These are phyloP conservation scores for Condylostoma magnum DNA, from an alignment of 169 alveolate genomes.

Conservation along the genomic window DNA sequence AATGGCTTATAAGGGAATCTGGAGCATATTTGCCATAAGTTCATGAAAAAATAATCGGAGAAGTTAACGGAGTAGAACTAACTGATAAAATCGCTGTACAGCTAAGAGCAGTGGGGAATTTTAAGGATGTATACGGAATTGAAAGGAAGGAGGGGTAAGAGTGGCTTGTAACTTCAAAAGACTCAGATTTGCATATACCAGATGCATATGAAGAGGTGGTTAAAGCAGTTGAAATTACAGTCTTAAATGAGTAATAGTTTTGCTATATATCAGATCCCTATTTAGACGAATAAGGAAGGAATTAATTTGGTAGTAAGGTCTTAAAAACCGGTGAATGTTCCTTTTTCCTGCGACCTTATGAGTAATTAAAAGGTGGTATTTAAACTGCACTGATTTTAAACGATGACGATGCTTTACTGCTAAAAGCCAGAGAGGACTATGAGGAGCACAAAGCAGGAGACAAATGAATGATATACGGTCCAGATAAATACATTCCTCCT, in stretches of 20 bases:
- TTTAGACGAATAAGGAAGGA: background rate
- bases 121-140: slow-evolving; percentile 41
- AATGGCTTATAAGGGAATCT: slow-evolving; percentile 46
- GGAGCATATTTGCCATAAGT: slow-evolving; percentile 48
- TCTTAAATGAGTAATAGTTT: slow-evolving; percentile 37
- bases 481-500: slow-evolving; percentile 51
- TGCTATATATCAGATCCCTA: slow-evolving; percentile 46
- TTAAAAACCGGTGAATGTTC: slow-evolving; percentile 44
- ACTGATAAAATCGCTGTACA: slow-evolving; percentile 45
- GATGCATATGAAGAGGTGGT: slow-evolving; percentile 47
- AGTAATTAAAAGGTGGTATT: slow-evolving; percentile 32
- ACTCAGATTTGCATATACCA: slow-evolving; percentile 38
- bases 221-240: slow-evolving; percentile 15
- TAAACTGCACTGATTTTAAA: slow-evolving; percentile 15
- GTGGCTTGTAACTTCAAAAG: slow-evolving; percentile 43
- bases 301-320: slow-evolving; percentile 40
- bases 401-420: slow-evolving; percentile 54
- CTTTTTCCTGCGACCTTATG: slow-evolving; percentile 57
- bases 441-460: slow-evolving; percentile 44
- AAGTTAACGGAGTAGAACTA: slow-evolving; percentile 30
- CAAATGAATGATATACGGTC: slow-evolving; percentile 58
- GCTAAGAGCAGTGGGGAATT: slow-evolving; percentile 35
- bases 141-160: slow-evolving; percentile 57
- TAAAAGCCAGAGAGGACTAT: slow-evolving; percentile 39
- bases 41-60: slow-evolving; percentile 32